phyloP scores from a whole-genome alignment of 2,329 filamentous ascomycete genomes.

The Apiospora arundinis region DNA sequence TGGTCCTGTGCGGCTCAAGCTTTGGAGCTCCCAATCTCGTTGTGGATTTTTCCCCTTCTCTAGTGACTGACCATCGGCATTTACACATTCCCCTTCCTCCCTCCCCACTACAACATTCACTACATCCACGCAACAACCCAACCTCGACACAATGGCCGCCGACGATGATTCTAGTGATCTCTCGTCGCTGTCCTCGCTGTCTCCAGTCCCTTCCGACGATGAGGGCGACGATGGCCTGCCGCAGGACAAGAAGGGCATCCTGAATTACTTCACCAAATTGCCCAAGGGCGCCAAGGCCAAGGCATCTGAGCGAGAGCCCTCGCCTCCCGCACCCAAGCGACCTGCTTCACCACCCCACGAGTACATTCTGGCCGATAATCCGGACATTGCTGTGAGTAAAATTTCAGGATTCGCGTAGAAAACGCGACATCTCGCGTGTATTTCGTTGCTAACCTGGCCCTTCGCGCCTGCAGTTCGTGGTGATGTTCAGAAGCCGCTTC shows the following conservation, averaged over 20 bases:
- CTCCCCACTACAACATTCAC: slow-evolving; percentile 24
- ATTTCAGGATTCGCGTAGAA: slow-evolving; percentile 47
- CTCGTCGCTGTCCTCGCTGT: slow-evolving; percentile 61
- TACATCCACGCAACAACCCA: slow-evolving; percentile 21
- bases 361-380: slow-evolving; percentile 87
- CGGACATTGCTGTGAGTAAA: slow-evolving; percentile 85
- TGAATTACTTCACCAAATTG: slow-evolving; percentile 71
- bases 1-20: slow-evolving; percentile 21
- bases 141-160: slow-evolving; percentile 48
- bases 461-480: slow-evolving; percentile 75
- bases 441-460: slow-evolving; percentile 33
- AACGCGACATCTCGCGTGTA: slow-evolving; percentile 62
- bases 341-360: slow-evolving; percentile 90
- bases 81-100: slow-evolving; percentile 16
- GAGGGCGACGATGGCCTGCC: slow-evolving; percentile 57
- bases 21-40: slow-evolving; percentile 18
- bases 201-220: slow-evolving; percentile 58
- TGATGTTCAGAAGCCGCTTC: slow-evolving; percentile 97
- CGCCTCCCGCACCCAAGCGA: slow-evolving; percentile 76
- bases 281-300: slow-evolving; percentile 49
- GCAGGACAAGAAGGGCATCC: slow-evolving; percentile 64
- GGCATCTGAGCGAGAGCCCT: slow-evolving; percentile 58
- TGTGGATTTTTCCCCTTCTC: slow-evolving; percentile 16
- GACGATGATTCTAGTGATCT: slow-evolving; percentile 70
- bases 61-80: slow-evolving; percentile 15